These are phyloP conservation scores for Hansenula lynferdii DNA, from an alignment of 1,139 yeast genomes.

Conservation along the genomic window DNA sequence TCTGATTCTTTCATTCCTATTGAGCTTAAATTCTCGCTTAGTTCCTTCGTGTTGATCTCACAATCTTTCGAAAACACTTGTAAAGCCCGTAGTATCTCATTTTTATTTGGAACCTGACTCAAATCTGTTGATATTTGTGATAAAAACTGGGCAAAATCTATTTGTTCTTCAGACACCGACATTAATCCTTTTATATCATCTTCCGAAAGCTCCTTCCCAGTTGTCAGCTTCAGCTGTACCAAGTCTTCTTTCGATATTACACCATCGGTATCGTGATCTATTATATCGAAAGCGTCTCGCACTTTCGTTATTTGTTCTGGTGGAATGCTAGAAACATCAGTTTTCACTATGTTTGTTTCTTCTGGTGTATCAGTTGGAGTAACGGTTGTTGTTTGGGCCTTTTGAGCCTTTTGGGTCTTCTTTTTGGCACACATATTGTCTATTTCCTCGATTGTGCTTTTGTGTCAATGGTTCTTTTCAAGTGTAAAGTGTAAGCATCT, in stretches of 20 bases:
- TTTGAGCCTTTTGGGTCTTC: neutral
- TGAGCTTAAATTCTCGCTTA: slow-evolving; percentile 47
- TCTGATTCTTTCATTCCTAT: slow-evolving; percentile 49
- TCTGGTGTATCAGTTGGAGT: neutral
- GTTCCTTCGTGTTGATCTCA: slow-evolving; percentile 42
- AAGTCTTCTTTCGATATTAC: slow-evolving; percentile 56
- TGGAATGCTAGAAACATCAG: slow-evolving; percentile 15
- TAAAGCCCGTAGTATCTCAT: slow-evolving; percentile 61
- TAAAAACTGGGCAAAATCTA: slow-evolving; percentile 69
- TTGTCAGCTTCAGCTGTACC: slow-evolving; percentile 47
- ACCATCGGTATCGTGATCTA: slow-evolving; percentile 87
- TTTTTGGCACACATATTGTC: neutral
- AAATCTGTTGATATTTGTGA: slow-evolving; percentile 62
- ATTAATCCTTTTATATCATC: slow-evolving; percentile 49
- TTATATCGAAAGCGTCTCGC: slow-evolving; percentile 50
- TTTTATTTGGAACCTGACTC: slow-evolving; percentile 51
- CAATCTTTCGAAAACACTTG: slow-evolving; percentile 48
- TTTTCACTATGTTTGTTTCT: neutral
- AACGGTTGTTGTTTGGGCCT: neutral
- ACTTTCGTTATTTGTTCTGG: slow-evolving; percentile 35
- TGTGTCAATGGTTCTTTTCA: neutral
- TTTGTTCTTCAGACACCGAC: slow-evolving; percentile 28
- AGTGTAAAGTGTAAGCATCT: neutral
- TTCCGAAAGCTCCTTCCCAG: slow-evolving; percentile 36
- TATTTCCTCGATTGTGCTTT: no score